Evolutionary conservation across 257 asterid genomes (phyloP).

Genomic region (Mitragyna speciosa): DNA sequence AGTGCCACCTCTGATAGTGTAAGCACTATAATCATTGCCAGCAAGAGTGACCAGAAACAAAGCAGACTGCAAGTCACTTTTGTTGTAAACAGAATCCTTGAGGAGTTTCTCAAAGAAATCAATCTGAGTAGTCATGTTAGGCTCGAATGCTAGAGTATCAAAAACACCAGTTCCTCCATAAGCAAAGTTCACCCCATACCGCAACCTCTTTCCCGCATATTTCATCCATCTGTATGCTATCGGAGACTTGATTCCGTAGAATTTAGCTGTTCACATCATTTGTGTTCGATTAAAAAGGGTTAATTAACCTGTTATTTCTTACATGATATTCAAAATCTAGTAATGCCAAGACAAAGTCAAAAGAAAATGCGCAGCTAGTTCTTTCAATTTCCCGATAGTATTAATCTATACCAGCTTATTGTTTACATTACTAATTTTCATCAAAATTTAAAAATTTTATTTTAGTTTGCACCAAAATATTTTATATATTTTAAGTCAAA

Average conservation of each 20-base stretch:
- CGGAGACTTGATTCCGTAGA: conserved; percentile 70
- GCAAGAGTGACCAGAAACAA: conserved; percentile 51
- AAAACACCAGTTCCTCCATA: conserved; percentile 96
- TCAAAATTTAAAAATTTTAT: too few relatives aligned
- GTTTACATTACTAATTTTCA: too few relatives aligned
- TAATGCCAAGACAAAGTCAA: background rate
- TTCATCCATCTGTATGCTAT: conserved; percentile 64
- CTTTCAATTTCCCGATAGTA: background rate
- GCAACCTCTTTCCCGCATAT: conserved; percentile 37
- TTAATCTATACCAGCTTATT: background rate
- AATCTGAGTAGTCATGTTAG: conserved; percentile 80
- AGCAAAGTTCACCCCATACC: conserved; percentile 77
- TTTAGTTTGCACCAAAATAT: background rate
- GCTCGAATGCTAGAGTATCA: conserved; percentile 45
- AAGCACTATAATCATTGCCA: conserved; percentile 72
- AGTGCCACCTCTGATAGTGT: conserved; percentile 48
- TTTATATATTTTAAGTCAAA: too few relatives aligned
- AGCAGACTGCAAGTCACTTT: conserved; percentile 47
- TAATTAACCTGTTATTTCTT: too few relatives aligned
- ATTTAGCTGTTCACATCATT: conserved; percentile 54
- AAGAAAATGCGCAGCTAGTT: background rate
- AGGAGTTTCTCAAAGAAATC: conserved; percentile 54
- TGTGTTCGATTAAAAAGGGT: background rate
- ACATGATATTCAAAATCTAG: background rate
- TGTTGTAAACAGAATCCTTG: conserved; percentile 39